Conservation (phyloP, 2,329 filamentous ascomycete species). For the Trichoderma lentiforme region DNA sequence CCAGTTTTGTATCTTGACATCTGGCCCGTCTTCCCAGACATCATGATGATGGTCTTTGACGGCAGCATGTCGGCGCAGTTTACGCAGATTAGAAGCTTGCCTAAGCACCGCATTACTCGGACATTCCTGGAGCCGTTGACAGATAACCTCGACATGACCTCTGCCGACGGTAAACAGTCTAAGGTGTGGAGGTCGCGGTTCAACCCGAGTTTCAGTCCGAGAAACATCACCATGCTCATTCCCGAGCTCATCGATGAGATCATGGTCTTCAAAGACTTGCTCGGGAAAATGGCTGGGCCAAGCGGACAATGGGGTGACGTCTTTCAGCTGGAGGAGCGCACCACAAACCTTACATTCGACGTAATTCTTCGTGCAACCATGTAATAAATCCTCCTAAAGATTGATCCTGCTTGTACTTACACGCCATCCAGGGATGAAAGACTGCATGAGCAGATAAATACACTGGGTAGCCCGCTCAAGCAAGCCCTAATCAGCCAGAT, state of each 20-base stretch:
- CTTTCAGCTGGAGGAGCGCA: background rate
- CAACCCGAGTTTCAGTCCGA: conserved; percentile 6
- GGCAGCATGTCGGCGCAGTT: background rate
- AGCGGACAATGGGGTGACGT: background rate
- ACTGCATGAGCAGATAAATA: background rate
- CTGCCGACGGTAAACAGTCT: background rate
- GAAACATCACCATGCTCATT: background rate
- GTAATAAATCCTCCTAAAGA: background rate
- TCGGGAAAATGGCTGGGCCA: background rate
- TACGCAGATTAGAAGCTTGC: background rate
- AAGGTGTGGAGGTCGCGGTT: conserved; percentile 31
- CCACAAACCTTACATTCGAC: background rate
- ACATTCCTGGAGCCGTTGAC: background rate
- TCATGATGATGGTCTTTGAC: background rate
- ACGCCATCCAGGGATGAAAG: background rate
- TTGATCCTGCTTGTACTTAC: background rate
- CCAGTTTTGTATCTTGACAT: background rate
- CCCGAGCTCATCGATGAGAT: background rate
- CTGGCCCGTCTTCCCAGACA: background rate
- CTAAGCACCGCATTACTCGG: background rate
- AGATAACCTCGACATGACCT: background rate
- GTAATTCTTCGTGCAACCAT: background rate
- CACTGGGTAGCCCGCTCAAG: background rate
- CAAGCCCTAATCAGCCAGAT: background rate
- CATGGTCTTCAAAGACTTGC: background rate